phyloP scores from a whole-genome alignment of 2,329 filamentous ascomycete genomes.

The Neoarthrinium moseri region DNA sequence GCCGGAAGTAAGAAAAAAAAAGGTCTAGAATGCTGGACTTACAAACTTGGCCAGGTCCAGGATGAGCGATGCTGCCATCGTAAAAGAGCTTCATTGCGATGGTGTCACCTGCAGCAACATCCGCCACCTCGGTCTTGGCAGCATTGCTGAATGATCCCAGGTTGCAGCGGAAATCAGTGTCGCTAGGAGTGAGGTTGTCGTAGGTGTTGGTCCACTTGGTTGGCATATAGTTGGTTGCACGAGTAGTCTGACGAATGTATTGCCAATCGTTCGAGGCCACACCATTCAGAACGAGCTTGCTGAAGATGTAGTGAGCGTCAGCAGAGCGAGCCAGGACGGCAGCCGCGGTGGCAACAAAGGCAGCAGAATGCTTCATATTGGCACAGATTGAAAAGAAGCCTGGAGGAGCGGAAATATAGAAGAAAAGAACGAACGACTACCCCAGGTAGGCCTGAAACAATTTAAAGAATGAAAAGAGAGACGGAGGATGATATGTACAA shows the following conservation, averaged over 20 bases:
- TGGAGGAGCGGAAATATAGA: not conserved
- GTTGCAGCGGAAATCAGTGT: slow-evolving; percentile 5
- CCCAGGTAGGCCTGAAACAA: not conserved
- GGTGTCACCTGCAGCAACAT: not conserved
- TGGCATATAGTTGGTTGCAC: not conserved
- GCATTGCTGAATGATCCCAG: not conserved
- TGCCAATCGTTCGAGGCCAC: not conserved
- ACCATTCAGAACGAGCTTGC: slow-evolving; percentile 1
- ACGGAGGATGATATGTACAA: not conserved
- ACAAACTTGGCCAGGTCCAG: slow-evolving; percentile 13
- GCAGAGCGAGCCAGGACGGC: not conserved
- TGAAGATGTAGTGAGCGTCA: slow-evolving; percentile 1
- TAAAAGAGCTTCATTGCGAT: slow-evolving; percentile 3
- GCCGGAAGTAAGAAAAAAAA: not conserved
- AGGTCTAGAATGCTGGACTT: slow-evolving; percentile 14
- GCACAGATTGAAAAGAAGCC: not conserved
- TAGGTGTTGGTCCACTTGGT: slow-evolving; percentile 3
- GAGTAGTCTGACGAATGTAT: slow-evolving; percentile 4
- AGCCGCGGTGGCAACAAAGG: not conserved
- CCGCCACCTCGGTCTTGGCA: not conserved
- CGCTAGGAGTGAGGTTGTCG: not conserved
- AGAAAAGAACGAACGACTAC: not conserved
- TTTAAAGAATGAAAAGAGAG: not conserved
- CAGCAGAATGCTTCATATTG: not conserved
- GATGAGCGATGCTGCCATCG: slow-evolving; percentile 1